phyloP scores from a whole-genome alignment of 129 eudicot species.

The Flaveria robusta region DNA sequence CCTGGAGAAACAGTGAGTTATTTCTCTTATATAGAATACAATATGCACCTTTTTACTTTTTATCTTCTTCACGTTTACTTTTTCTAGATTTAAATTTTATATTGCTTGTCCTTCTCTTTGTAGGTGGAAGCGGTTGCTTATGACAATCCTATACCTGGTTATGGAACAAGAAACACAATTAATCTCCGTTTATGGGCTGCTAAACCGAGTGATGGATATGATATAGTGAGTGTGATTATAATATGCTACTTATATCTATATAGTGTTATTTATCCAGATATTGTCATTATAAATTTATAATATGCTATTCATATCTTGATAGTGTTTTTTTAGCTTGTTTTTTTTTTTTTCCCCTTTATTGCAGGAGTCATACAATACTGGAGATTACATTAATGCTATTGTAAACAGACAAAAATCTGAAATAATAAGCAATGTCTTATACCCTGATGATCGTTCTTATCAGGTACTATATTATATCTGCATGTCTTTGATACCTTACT shows the following conservation, averaged over 20 bases:
- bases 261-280: slow-evolving; percentile 3
- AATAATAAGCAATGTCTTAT: slow-evolving; percentile 60
- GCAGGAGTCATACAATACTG: slow-evolving; percentile 68
- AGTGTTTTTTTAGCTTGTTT: neutral
- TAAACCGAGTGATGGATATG: slow-evolving; percentile 57
- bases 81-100: neutral
- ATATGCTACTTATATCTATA: neutral
- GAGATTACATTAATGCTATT: slow-evolving; percentile 60
- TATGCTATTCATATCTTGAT: neutral
- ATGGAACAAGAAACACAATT: slow-evolving; percentile 60
- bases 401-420: slow-evolving; percentile 64
- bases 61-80: neutral
- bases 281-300: neutral
- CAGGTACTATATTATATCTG: slow-evolving; percentile 37
- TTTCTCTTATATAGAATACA: neutral
- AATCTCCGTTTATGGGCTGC: slow-evolving; percentile 68
- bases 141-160: slow-evolving; percentile 72
- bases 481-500: neutral
- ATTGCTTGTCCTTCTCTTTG: neutral
- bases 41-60: neutral
- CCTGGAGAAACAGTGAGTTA: slow-evolving; percentile 59
- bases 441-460: slow-evolving; percentile 68
- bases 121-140: slow-evolving; percentile 69
- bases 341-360: neutral
- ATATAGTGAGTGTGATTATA: slow-evolving; percentile 42